Conservation (phyloP, 1,284 basidiomycete species). For the Phenoliferia sp. region DNA sequence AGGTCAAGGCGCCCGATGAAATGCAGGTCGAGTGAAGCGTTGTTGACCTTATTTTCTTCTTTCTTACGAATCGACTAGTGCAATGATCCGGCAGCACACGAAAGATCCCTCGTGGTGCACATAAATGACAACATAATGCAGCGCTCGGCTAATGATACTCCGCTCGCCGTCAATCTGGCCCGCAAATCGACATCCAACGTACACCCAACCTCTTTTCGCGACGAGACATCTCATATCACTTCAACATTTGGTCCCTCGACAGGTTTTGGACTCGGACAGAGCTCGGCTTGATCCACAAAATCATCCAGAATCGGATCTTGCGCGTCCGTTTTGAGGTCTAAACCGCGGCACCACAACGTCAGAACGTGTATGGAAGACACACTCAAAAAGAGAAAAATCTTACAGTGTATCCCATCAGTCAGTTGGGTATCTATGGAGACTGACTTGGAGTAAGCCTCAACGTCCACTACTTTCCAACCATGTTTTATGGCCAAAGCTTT, state of each 20-base stretch:
- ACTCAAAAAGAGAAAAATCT: background rate
- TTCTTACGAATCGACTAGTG: too few relatives aligned
- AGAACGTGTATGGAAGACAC: background rate
- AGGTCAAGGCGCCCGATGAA: background rate
- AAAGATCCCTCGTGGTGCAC: too few relatives aligned
- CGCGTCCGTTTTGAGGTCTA: background rate
- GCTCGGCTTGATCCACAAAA: background rate
- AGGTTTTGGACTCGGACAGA: too few relatives aligned
- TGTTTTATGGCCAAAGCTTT: background rate
- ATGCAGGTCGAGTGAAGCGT: background rate
- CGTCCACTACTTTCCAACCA: background rate
- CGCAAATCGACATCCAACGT: too few relatives aligned
- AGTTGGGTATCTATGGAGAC: background rate
- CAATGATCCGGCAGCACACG: too few relatives aligned
- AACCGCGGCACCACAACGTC: background rate
- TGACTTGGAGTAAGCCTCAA: background rate
- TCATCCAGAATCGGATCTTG: background rate
- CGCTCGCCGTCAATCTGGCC: too few relatives aligned
- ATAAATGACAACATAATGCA: too few relatives aligned
- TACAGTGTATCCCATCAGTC: background rate
- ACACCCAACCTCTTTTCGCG: too few relatives aligned
- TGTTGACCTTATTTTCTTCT: too few relatives aligned
- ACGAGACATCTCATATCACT: too few relatives aligned
- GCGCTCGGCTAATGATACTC: too few relatives aligned
- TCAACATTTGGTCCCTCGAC: too few relatives aligned